Percentiles rank a stretch among this genome's conserved stretches.
These are phyloP conservation scores for Chalciporus piperatus DNA, from an alignment of 768 basidiomycete genomes.

Conservation along the genomic window DNA sequence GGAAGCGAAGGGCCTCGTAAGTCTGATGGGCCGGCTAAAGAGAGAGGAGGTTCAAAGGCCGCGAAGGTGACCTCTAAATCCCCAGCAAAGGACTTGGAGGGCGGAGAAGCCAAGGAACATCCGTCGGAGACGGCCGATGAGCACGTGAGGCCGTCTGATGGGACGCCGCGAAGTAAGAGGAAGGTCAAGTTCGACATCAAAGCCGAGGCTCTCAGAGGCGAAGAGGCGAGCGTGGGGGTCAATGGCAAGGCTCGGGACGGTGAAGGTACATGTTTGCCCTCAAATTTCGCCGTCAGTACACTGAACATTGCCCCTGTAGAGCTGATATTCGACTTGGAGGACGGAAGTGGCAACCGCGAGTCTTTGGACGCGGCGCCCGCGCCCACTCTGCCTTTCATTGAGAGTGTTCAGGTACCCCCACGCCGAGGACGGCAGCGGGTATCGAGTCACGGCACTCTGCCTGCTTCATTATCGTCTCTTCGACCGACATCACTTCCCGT, in stretches of 20 bases:
- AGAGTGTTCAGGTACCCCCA: conserved; percentile 23
- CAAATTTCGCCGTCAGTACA: not conserved
- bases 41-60: conserved; percentile 11
- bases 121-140: conserved; percentile 18
- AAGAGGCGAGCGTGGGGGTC: conserved; percentile 33
- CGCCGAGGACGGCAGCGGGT: conserved; percentile 26
- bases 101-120: conserved; percentile 10
- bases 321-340: conserved; percentile 71
- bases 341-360: conserved; percentile 38
- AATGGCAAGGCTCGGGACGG: conserved; percentile 33
- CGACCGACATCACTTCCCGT: conserved; percentile 69
- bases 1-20: conserved; percentile 11
- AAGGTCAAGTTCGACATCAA: conserved; percentile 75
- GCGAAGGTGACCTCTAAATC: conserved; percentile 7
- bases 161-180: conserved; percentile 51
- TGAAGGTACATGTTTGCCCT: conserved; percentile 42
- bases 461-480: conserved; percentile 56
- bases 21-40: conserved; percentile 6
- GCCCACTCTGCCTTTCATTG: conserved; percentile 37
- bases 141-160: conserved; percentile 26
- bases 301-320: conserved; percentile 36
- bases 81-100: conserved; percentile 4
- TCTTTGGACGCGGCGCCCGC: conserved; percentile 34
- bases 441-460: conserved; percentile 40
- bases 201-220: conserved; percentile 51